phyloP scores from a whole-genome alignment of 176 grass and related monocot genomes.

The Aegilops sharonensis region DNA sequence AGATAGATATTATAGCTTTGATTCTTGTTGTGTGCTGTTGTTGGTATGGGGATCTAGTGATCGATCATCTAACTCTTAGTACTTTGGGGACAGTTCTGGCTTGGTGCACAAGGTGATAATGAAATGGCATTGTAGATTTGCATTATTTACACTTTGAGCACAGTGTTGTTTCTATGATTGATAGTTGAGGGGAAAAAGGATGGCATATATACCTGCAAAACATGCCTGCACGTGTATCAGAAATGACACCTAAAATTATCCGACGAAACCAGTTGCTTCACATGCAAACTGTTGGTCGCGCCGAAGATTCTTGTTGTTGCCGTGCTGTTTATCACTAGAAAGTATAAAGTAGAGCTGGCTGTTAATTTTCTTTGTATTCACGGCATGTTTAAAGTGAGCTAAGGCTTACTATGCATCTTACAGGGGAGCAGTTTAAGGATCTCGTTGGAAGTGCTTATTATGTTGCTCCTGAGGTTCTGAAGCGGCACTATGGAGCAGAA shows the following conservation, averaged over 20 bases:
- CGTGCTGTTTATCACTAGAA: background rate
- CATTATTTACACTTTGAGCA: background rate
- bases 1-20: background rate
- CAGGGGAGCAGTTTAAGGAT: constrained; percentile 90
- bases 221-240: background rate
- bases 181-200: background rate
- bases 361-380: background rate
- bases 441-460: constrained; percentile 98
- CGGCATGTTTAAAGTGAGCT: background rate
- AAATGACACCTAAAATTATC: background rate
- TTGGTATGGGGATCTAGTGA: constrained; percentile 1
- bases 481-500: constrained; percentile 77
- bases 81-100: background rate
- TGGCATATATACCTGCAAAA: background rate
- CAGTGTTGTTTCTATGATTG: background rate
- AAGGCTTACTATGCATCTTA: constrained; percentile 4
- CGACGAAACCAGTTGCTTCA: background rate
- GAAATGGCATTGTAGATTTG: constrained; percentile 26
- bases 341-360: background rate
- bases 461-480: constrained; percentile 95
- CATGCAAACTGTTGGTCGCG: constrained; percentile 1
- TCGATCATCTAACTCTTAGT: background rate
- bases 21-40: background rate
- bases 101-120: background rate
- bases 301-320: background rate